Evolutionary conservation across 2,329 filamentous ascomycete species (phyloP).

Genomic region (Neurospora sp.): DNA sequence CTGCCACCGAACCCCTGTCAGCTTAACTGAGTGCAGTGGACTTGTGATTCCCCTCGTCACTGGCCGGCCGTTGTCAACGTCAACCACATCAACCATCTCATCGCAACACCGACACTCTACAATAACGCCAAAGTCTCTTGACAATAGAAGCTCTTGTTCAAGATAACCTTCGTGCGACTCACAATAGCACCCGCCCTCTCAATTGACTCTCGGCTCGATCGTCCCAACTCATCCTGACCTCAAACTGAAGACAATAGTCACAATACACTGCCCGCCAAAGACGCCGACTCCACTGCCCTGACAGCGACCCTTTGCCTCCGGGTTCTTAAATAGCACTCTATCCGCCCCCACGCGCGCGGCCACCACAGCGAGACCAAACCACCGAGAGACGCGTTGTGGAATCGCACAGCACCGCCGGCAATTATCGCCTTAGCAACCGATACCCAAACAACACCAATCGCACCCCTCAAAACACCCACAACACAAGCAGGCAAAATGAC

Average conservation of each 20-base stretch:
- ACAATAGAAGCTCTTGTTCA: background rate
- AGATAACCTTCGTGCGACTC: background rate
- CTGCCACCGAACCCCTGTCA: background rate
- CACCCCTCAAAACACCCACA: background rate
- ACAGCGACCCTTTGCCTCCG: background rate
- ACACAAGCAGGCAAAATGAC: conserved; percentile 14
- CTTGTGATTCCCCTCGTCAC: background rate
- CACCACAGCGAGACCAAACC: background rate
- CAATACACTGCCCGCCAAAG: background rate
- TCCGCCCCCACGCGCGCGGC: background rate
- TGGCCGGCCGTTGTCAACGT: background rate
- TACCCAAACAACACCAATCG: background rate
- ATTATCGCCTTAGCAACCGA: background rate
- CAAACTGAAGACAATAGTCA: background rate
- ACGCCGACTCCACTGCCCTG: background rate
- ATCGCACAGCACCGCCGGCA: background rate
- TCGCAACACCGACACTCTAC: background rate
- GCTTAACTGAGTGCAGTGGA: background rate
- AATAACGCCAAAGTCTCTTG: background rate
- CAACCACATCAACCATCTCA: background rate
- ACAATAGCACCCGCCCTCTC: background rate
- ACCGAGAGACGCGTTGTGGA: background rate
- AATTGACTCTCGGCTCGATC: background rate
- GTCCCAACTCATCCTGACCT: background rate
- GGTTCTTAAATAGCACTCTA: background rate